These are phyloP conservation scores for Dioszegia aurantiaca DNA, from an alignment of 768 basidiomycete genomes.

Conservation along the genomic window DNA sequence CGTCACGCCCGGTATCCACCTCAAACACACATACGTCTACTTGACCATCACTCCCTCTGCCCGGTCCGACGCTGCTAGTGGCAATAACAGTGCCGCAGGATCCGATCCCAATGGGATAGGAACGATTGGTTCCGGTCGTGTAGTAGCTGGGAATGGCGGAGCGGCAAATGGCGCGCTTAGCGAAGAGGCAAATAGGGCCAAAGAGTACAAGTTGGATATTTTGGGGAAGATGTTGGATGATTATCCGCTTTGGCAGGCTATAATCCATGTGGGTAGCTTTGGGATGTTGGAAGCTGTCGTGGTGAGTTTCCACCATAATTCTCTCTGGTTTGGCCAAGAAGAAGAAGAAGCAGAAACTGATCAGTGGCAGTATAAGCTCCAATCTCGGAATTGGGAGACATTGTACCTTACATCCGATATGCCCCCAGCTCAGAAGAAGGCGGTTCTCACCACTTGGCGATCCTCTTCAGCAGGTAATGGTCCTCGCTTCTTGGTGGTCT, in stretches of 20 bases:
- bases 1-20: slow-evolving; percentile 47
- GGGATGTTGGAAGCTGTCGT: slow-evolving; percentile 50
- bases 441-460: slow-evolving; percentile 53
- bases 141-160: slow-evolving; percentile 6
- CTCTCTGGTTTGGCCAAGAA: too few relatives aligned
- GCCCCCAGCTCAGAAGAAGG: slow-evolving; percentile 31
- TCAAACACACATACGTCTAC: slow-evolving; percentile 95
- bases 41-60: slow-evolving; percentile 74
- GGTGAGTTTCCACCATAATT: slow-evolving; percentile 26
- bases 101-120: slow-evolving; percentile 56
- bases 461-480: slow-evolving; percentile 67
- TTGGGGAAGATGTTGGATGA: slow-evolving; percentile 73
- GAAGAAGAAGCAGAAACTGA: too few relatives aligned
- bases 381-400: slow-evolving; percentile 78
- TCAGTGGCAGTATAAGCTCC: slow-evolving; percentile 68
- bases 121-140: slow-evolving; percentile 89
- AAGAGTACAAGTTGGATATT: slow-evolving; percentile 61
- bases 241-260: slow-evolving; percentile 52
- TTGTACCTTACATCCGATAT: slow-evolving; percentile 63
- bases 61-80: slow-evolving; percentile 56
- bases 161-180: slow-evolving; percentile 15
- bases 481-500: slow-evolving; percentile 69
- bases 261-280: slow-evolving; percentile 48
- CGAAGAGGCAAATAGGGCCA: slow-evolving; percentile 49
- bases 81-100: slow-evolving; percentile 54